Evolutionary conservation across 805 yeast genomes (phyloP).

Genomic region (Starmerella asiatica): DNA sequence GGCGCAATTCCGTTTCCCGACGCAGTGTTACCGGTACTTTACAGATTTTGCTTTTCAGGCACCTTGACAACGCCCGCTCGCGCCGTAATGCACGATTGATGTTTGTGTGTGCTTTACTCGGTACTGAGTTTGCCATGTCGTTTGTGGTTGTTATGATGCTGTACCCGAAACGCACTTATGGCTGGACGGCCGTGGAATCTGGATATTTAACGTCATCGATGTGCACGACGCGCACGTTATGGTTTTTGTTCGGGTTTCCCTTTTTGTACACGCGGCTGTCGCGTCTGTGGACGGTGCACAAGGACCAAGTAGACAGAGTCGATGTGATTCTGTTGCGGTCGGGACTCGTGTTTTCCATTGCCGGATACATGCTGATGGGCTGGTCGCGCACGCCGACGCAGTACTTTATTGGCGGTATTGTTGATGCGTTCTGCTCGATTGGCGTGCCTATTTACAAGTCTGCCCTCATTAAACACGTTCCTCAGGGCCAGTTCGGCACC

Average conservation of each 20-base stretch:
- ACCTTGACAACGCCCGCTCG: slow-evolving; percentile 11
- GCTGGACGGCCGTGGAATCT: slow-evolving; percentile 26
- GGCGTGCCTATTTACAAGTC: slow-evolving; percentile 24
- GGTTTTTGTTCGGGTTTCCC: slow-evolving; percentile 23
- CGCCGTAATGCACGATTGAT: slow-evolving; percentile 20
- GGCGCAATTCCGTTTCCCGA: slow-evolving; percentile 14
- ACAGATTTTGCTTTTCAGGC: slow-evolving; percentile 12
- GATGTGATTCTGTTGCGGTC: slow-evolving; percentile 19
- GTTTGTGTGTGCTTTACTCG: slow-evolving; percentile 15
- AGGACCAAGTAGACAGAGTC: slow-evolving; percentile 17
- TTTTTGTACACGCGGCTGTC: slow-evolving; percentile 15
- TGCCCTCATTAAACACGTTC: slow-evolving; percentile 23
- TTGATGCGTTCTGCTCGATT: slow-evolving; percentile 23
- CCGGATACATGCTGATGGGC: slow-evolving; percentile 20
- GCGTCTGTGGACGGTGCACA: slow-evolving; percentile 12
- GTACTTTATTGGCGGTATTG: slow-evolving; percentile 20
- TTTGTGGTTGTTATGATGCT: slow-evolving; percentile 17
- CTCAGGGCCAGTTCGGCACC: slow-evolving; percentile 22
- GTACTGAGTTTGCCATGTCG: slow-evolving; percentile 15
- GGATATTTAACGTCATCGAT: slow-evolving; percentile 25
- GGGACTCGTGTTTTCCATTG: slow-evolving; percentile 19
- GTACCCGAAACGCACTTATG: slow-evolving; percentile 23
- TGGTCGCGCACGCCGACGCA: slow-evolving; percentile 18
- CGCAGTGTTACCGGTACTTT: slow-evolving; percentile 6
- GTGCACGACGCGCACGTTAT: slow-evolving; percentile 21